Conservation (phyloP, 2,329 filamentous ascomycete genomes). For the Stemphylium vesicarium region DNA sequence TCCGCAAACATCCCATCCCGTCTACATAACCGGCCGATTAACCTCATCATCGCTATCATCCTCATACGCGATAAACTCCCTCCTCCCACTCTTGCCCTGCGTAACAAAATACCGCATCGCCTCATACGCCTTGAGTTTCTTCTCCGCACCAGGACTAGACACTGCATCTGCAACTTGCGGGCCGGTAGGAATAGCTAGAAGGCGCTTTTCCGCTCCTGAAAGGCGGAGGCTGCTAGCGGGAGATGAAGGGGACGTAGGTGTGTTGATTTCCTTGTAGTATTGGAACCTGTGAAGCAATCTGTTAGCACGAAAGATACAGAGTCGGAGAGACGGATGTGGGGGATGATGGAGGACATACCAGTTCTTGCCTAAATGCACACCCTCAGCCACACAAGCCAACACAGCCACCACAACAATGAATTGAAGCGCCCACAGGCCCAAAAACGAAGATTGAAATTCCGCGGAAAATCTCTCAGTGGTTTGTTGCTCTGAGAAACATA, state of each 20-base stretch:
- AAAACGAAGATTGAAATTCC: slow-evolving; percentile 31
- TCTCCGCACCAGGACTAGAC: slow-evolving; percentile 35
- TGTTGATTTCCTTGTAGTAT: neutral
- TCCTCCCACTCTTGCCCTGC: slow-evolving; percentile 22
- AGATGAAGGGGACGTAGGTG: neutral
- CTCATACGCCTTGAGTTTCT: slow-evolving; percentile 34
- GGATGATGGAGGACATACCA: slow-evolving; percentile 21
- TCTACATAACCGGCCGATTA: slow-evolving; percentile 42
- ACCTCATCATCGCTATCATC: slow-evolving; percentile 44
- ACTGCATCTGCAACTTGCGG: neutral
- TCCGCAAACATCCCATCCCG: neutral
- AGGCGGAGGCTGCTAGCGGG: slow-evolving; percentile 21
- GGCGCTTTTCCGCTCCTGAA: slow-evolving; percentile 26
- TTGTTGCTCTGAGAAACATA: slow-evolving; percentile 16
- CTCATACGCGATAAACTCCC: slow-evolving; percentile 35
- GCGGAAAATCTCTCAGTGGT: neutral
- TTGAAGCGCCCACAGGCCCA: slow-evolving; percentile 34
- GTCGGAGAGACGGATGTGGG: neutral
- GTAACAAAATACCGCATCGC: slow-evolving; percentile 23
- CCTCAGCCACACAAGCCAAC: slow-evolving; percentile 38
- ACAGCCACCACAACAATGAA: slow-evolving; percentile 36
- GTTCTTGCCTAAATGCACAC: slow-evolving; percentile 24
- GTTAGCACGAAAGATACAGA: neutral
- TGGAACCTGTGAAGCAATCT: neutral
- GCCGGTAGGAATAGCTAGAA: slow-evolving; percentile 25